These are phyloP conservation scores for Panaeolus cyanescens DNA, from an alignment of 768 basidiomycete species.

Conservation along the genomic window DNA sequence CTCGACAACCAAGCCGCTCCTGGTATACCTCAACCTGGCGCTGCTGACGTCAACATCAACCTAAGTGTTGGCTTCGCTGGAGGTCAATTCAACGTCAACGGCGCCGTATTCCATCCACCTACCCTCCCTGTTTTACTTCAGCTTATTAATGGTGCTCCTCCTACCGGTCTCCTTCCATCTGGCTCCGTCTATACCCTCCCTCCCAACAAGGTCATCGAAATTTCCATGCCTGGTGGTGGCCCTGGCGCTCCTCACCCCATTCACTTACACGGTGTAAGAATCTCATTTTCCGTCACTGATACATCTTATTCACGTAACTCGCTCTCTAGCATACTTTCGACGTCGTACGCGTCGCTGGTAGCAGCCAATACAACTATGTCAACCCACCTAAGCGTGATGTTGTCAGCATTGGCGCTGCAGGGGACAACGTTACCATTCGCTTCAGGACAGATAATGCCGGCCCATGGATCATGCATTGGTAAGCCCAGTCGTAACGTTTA, in stretches of 20 bases:
- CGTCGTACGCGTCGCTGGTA: slow-evolving; percentile 46
- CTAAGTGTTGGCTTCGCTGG: no score
- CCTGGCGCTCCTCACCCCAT: slow-evolving; percentile 9
- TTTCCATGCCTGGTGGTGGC: slow-evolving; percentile 36
- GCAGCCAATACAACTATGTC: slow-evolving; percentile 36
- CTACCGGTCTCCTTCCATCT: slow-evolving; percentile 24
- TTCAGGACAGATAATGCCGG: slow-evolving; percentile 55
- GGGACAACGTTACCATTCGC: slow-evolving; percentile 45
- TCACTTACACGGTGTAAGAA: slow-evolving; percentile 10
- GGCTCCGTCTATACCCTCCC: slow-evolving; percentile 40
- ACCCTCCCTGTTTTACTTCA: no score
- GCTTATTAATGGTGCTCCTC: no score
- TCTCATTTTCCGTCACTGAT: not conserved
- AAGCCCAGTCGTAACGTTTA: slow-evolving; percentile 9
- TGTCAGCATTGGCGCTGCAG: slow-evolving; percentile 28
- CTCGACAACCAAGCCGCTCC: slow-evolving; percentile 19
- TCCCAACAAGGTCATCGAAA: slow-evolving; percentile 40
- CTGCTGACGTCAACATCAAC: slow-evolving; percentile 30
- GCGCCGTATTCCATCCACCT: no score
- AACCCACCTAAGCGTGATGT: slow-evolving; percentile 42
- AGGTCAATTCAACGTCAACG: slow-evolving; percentile 16
- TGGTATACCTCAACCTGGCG: no score
- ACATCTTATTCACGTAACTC: not conserved
- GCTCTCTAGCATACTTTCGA: slow-evolving; percentile 42
- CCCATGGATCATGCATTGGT: slow-evolving; percentile 54